phyloP scores from a whole-genome alignment of 2,329 filamentous ascomycete genomes.

The Trichoderma polysporum region DNA sequence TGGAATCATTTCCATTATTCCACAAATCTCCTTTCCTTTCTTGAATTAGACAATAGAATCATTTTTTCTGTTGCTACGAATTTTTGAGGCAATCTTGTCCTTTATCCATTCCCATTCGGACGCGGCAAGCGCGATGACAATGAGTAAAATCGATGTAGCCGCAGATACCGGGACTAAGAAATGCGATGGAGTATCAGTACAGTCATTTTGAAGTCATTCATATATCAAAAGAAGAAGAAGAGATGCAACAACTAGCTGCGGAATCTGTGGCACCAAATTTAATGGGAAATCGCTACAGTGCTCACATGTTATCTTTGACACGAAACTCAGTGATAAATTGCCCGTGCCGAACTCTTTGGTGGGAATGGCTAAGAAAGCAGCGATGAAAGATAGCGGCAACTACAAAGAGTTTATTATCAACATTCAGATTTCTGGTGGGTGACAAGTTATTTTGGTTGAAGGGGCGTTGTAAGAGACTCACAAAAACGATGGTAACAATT shows the following conservation, averaged over 20 bases:
- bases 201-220: background rate
- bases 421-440: fast-evolving
- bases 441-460: fast-evolving
- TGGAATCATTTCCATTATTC: too few species aligned
- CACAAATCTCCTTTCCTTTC: too few species aligned
- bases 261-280: too few species aligned
- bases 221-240: background rate
- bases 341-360: background rate
- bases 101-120: background rate
- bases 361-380: background rate
- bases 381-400: background rate
- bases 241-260: background rate
- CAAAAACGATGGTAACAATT: background rate
- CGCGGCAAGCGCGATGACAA: background rate
- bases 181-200: background rate
- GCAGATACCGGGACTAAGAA: background rate
- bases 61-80: too few species aligned
- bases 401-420: background rate
- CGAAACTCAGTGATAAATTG: background rate
- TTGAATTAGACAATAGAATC: too few species aligned
- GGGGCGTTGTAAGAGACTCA: too few species aligned
- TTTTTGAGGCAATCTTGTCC: background rate
- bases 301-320: background rate
- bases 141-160: background rate
- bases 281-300: background rate